Conservation (phyloP, 148 eudicot genomes). For the Nepenthes mirabilis region DNA sequence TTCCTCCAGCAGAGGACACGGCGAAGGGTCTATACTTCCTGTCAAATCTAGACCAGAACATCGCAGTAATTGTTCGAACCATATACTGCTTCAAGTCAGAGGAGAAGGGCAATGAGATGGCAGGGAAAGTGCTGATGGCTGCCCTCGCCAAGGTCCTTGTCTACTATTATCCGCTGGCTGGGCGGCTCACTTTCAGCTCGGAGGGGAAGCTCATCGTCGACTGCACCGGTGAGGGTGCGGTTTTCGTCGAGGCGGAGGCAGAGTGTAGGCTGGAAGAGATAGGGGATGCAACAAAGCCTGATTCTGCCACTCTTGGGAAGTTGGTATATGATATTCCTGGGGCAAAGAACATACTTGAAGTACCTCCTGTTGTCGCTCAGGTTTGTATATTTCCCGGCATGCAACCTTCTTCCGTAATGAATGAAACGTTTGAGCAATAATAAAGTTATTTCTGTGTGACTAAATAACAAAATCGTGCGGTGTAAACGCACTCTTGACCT, state of each 20-base stretch:
- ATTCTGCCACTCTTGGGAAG: conserved; percentile 26
- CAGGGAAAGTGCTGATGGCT: conserved; percentile 12
- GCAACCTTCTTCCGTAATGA: too few species aligned
- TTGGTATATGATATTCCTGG: conserved; percentile 35
- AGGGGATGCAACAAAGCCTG: conserved; percentile 40
- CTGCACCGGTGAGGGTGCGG: conserved; percentile 33
- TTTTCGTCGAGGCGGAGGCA: conserved; percentile 44
- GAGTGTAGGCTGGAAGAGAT: conserved; percentile 25
- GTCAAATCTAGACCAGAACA: conserved; percentile 40
- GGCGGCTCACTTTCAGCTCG: conserved; percentile 32
- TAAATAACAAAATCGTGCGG: too few species aligned
- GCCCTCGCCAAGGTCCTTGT: conserved; percentile 40
- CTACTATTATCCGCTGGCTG: conserved; percentile 39
- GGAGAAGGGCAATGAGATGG: conserved; percentile 24
- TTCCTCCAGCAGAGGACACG: conserved; percentile 28
- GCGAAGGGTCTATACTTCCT: conserved; percentile 25
- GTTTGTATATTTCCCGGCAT: background rate
- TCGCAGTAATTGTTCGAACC: conserved; percentile 32
- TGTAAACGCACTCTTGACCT: too few species aligned
- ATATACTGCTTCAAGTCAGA: conserved; percentile 27
- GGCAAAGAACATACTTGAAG: conserved; percentile 33
- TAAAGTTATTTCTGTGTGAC: too few species aligned
- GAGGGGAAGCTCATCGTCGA: conserved; percentile 37
- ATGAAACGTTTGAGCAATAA: too few species aligned
- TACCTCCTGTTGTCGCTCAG: conserved; percentile 32